Conservation (phyloP, 352 stramenopile species). For the Phytophthora pseudosyringae region DNA sequence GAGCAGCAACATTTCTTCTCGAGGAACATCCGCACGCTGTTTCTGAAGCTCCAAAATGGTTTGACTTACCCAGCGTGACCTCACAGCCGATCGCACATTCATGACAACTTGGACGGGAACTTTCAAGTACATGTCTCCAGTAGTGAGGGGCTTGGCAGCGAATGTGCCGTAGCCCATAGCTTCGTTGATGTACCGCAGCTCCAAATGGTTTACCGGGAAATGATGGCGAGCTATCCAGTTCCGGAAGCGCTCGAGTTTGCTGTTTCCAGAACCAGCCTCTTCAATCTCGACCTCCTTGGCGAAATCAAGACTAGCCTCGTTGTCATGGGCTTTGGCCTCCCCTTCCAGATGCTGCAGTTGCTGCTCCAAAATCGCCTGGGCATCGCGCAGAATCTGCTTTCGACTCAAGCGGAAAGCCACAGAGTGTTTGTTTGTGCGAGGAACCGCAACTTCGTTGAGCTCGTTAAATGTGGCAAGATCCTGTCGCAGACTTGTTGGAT, state of each 20-base stretch:
- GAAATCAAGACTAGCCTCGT: not conserved
- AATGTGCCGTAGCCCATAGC: constrained; percentile 74
- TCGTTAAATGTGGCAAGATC: constrained; percentile 29
- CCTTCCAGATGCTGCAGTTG: constrained; percentile 1
- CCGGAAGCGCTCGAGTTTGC: constrained; percentile 46
- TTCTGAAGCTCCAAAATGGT: constrained; percentile 32
- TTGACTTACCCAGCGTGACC: constrained; percentile 48
- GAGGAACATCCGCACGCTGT: constrained; percentile 36
- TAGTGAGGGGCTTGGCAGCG: constrained; percentile 54
- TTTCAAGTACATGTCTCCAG: constrained; percentile 82
- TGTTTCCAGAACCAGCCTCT: not conserved
- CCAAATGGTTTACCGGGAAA: constrained; percentile 62
- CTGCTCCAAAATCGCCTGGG: constrained; percentile 20
- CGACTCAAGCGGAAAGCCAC: constrained; percentile 58
- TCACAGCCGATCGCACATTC: constrained; percentile 61
- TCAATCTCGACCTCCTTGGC: not conserved
- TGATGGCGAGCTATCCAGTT: constrained; percentile 46
- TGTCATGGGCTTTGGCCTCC: not conserved
- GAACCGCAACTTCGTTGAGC: not conserved
- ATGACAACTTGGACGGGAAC: constrained; percentile 77
- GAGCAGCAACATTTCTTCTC: constrained; percentile 53
- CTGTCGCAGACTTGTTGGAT: constrained; percentile 47
- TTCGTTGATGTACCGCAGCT: constrained; percentile 56
- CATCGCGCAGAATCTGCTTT: constrained; percentile 56
- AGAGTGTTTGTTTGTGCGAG: constrained; percentile 21